A percentile compares a stretch with the other conserved stretches of the same genome.
These are phyloP conservation scores for Sordariomycetes sp. DNA, from an alignment of 2,329 filamentous ascomycete species.

Conservation along the genomic window DNA sequence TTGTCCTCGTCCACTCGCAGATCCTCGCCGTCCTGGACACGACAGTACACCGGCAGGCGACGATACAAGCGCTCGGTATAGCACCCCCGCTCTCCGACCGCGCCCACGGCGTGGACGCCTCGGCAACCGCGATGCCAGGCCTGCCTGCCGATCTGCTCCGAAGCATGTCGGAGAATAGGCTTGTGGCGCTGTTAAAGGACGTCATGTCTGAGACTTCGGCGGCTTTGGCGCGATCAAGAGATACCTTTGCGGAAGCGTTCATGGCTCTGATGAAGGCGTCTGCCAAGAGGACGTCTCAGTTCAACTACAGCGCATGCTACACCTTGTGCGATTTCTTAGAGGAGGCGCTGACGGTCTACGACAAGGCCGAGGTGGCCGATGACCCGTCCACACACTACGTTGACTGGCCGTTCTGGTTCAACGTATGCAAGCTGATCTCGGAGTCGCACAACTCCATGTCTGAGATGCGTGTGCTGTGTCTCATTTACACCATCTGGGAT, in stretches of 20 bases:
- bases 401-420: conserved; percentile 77
- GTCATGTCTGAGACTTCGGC: conserved; percentile 43
- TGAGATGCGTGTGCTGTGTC: conserved; percentile 71
- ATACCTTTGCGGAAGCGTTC: conserved; percentile 67
- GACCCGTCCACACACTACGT: conserved; percentile 31
- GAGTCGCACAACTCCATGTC: conserved; percentile 80
- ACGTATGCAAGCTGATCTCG: conserved; percentile 66
- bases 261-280: conserved; percentile 59
- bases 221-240: conserved; percentile 30
- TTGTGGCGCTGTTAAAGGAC: conserved; percentile 72
- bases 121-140: conserved; percentile 48
- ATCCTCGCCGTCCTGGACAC: conserved; percentile 67
- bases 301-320: conserved; percentile 73
- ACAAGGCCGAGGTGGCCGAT: conserved; percentile 29
- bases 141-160: conserved; percentile 57
- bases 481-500: conserved; percentile 72
- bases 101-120: conserved; percentile 46
- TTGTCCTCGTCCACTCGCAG: conserved; percentile 72
- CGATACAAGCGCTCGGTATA: conserved; percentile 28
- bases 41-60: conserved; percentile 65
- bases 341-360: conserved; percentile 57
- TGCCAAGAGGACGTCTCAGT: conserved; percentile 63
- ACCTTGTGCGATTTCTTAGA: conserved; percentile 86
- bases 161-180: conserved; percentile 77
- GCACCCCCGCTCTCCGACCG: conserved; percentile 29